Conservation (phyloP, 1,284 basidiomycete species). For the Melampsora larici-populina region DNA sequence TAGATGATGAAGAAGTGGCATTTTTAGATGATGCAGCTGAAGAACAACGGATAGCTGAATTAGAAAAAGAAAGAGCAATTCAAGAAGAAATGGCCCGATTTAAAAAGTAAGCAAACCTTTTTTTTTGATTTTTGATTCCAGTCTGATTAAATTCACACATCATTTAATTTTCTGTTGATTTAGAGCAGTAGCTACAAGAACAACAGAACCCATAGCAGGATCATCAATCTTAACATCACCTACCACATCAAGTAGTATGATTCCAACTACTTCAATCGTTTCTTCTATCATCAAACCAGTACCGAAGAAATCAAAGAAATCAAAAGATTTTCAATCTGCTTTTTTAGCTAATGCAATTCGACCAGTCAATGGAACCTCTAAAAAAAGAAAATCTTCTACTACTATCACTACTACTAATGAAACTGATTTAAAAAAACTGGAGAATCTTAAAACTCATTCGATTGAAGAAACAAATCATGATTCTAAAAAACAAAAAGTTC, state of each 20-base stretch:
- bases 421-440: no score
- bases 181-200: slow-evolving; percentile 29
- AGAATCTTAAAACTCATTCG: no score
- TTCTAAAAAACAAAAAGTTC: no score
- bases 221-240: background rate
- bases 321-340: slow-evolving; percentile 32
- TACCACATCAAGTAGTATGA: background rate
- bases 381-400: slow-evolving; percentile 34
- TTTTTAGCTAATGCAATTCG: slow-evolving; percentile 35
- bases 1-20: slow-evolving; percentile 42
- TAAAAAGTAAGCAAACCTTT: slow-evolving; percentile 33
- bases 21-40: slow-evolving; percentile 41
- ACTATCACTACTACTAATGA: background rate
- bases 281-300: slow-evolving; percentile 6
- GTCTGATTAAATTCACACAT: no score
- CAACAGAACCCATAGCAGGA: background rate
- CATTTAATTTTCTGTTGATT: no score
- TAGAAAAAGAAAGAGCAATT: slow-evolving; percentile 28
- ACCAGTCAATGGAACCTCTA: slow-evolving; percentile 10
- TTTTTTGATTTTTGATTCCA: background rate
- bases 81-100: slow-evolving; percentile 33
- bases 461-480: no score
- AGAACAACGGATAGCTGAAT: slow-evolving; percentile 26
- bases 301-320: slow-evolving; percentile 28
- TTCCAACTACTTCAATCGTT: slow-evolving; percentile 1